Evolutionary conservation across 352 stramenopile genomes (phyloP).

Genomic region (Blastocystis hominis): DNA sequence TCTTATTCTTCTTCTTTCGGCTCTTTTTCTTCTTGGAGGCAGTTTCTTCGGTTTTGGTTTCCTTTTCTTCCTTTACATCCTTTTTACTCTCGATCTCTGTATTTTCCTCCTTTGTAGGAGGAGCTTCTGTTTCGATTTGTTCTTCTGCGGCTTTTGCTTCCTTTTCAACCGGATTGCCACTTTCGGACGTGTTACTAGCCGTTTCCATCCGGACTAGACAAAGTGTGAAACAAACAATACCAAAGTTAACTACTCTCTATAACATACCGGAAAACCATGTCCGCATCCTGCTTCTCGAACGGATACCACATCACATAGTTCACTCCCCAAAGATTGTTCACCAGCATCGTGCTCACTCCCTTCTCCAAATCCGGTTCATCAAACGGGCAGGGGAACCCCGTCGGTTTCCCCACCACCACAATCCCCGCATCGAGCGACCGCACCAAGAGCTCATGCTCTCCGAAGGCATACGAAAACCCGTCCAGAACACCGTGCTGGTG

Average conservation of each 20-base stretch:
- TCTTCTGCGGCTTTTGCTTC: neutral
- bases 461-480: constrained; percentile 18
- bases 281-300: constrained; percentile 31
- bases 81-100: neutral
- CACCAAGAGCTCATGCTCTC: neutral
- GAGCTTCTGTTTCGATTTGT: too few relatives aligned
- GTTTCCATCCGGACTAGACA: neutral
- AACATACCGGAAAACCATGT: constrained; percentile 39
- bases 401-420: constrained; percentile 24
- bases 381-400: constrained; percentile 48
- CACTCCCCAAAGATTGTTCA: constrained; percentile 55
- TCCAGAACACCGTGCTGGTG: constrained; percentile 50
- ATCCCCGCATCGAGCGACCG: constrained; percentile 28
- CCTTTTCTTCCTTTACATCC: neutral
- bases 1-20: neutral
- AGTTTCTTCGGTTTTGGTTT: neutral
- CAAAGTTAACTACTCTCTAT: neutral
- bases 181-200: neutral
- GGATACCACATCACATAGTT: constrained; percentile 59
- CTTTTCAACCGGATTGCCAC: neutral
- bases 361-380: constrained; percentile 43
- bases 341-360: constrained; percentile 46
- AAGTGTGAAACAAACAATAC: neutral
- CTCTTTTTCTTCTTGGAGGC: neutral
- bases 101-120: too few relatives aligned